These are phyloP conservation scores for Cercospora sp. DNA, from an alignment of 2,329 filamentous ascomycete species.

Conservation along the genomic window DNA sequence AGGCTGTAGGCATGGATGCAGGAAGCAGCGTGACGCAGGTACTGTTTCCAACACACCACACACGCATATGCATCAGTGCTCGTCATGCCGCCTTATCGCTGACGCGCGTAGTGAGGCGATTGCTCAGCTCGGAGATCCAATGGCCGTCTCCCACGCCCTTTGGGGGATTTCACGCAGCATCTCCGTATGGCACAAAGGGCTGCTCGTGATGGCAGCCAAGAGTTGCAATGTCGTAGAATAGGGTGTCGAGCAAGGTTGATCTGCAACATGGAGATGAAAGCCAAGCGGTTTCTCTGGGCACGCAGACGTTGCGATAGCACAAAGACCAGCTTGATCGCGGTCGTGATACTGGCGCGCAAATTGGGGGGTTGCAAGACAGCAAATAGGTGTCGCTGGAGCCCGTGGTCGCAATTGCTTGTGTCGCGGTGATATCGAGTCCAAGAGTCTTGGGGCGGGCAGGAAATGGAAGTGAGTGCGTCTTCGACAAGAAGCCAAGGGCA, in stretches of 20 bases:
- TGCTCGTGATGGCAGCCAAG: slow-evolving; percentile 9
- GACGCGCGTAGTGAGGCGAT: slow-evolving; percentile 4
- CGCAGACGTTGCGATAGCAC: not conserved
- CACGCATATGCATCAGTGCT: not conserved
- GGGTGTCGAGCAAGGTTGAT: slow-evolving; percentile 13
- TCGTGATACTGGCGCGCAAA: slow-evolving; percentile 1
- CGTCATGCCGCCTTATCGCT: slow-evolving; percentile 4
- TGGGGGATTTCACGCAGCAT: not conserved
- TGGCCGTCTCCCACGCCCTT: not conserved
- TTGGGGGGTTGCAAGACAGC: not conserved
- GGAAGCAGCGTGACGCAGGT: not conserved
- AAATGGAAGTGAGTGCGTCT: slow-evolving; percentile 8
- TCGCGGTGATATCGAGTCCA: slow-evolving; percentile 6
- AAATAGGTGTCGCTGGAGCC: not conserved
- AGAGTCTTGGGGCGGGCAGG: slow-evolving; percentile 22
- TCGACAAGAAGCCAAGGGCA: slow-evolving; percentile 25
- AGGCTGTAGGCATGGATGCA: not conserved
- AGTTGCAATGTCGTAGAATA: not conserved
- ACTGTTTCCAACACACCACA: slow-evolving; percentile 9
- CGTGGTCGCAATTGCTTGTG: not conserved
- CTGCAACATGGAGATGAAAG: slow-evolving; percentile 10
- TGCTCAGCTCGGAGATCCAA: slow-evolving; percentile 1
- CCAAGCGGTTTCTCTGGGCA: slow-evolving; percentile 21
- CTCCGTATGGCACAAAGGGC: not conserved
- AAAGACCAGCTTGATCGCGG: slow-evolving; percentile 14